A percentile compares a stretch with the other conserved stretches of the same genome.
Conservation (phyloP, 2,329 filamentous ascomycete species). For the Salinomyces thailandicus region DNA sequence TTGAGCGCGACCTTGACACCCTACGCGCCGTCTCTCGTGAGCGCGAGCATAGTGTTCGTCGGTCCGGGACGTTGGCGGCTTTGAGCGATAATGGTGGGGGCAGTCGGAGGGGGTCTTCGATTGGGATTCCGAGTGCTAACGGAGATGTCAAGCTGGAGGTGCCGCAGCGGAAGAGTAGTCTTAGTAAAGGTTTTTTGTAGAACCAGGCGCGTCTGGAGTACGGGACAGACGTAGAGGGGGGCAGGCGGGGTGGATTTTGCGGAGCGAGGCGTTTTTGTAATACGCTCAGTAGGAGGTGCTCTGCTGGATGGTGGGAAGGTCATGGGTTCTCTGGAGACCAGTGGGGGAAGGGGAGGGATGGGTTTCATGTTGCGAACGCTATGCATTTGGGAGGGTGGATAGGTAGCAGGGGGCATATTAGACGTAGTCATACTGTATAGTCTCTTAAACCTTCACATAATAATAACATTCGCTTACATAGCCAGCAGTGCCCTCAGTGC, state of each 20-base stretch:
- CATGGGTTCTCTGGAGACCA: not conserved
- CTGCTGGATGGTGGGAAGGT: not conserved
- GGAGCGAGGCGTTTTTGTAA: constrained; percentile 14
- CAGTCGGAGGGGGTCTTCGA: constrained; percentile 34
- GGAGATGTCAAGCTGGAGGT: constrained; percentile 28
- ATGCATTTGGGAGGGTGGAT: not conserved
- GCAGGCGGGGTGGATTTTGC: constrained; percentile 2
- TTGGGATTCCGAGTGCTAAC: constrained; percentile 24
- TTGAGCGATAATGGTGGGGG: constrained; percentile 35
- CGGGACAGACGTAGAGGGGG: constrained; percentile 2
- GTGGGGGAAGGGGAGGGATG: not conserved
- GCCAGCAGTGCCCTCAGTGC: constrained; percentile 16
- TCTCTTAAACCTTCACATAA: constrained; percentile 4
- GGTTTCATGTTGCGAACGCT: not conserved
- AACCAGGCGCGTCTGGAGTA: constrained; percentile 9
- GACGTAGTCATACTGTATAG: constrained; percentile 7
- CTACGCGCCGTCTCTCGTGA: constrained; percentile 65
- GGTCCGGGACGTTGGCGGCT: constrained; percentile 23
- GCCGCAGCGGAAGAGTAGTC: constrained; percentile 33
- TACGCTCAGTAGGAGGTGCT: not conserved
- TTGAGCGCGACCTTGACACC: constrained; percentile 82
- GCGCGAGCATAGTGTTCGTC: constrained; percentile 31
- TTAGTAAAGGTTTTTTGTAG: constrained; percentile 43
- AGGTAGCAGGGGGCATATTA: not conserved
- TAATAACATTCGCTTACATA: not conserved